Base-by-base conservation (phyloP, 176 grass and related monocot species). In the Aegilops sharonensis region DNA sequence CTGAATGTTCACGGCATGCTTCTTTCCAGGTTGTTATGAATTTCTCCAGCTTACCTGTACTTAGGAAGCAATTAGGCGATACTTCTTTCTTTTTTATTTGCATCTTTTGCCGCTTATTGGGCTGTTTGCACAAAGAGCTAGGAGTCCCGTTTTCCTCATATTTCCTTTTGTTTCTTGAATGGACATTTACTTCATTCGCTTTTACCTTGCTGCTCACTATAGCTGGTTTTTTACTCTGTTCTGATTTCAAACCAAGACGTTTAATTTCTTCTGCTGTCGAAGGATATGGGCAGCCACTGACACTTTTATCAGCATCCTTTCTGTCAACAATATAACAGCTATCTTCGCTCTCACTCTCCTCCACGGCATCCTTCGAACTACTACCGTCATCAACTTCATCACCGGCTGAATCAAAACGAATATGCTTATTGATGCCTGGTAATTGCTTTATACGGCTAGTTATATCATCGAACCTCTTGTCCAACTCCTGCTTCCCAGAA, bases 21-120 rank as follows among this genome's bases (percentile, higher is more conserved):
- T 94, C 93, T 86, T 92, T 98, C 95, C 96, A 98, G 54, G 90
- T 95, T 60, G 93, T 90, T 70, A 91, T 91, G 84, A 98, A 95
- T 75, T 92, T 94, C 71, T 95, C 90, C 81, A 98, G 81, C 67
- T 89, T 88, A 79, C 50, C 86, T 54, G 47, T 88, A 67, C 64
- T 87, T 17, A 95, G 57, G 47, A 64, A 83, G 81, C 92, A 88
- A 78, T 83, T 78, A 14, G 85, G 52, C 2, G 21, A 83, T 11
- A 65, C 35, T 43, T 78, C 80, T 54, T 78, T 75, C 31, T 43
- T 70, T 68, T 84, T 80, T 27, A 45, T 84, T 71, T 84, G 71
- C 35, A 80, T 21, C 65, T 72, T 73, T 83, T 85, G 77, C 69
- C 81, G 78, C 69, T 88, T 94, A 70, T 88, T 94, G 52, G 78